Conservation (phyloP, 2,329 filamentous ascomycete genomes). For the Amylocarpus encephaloides region DNA sequence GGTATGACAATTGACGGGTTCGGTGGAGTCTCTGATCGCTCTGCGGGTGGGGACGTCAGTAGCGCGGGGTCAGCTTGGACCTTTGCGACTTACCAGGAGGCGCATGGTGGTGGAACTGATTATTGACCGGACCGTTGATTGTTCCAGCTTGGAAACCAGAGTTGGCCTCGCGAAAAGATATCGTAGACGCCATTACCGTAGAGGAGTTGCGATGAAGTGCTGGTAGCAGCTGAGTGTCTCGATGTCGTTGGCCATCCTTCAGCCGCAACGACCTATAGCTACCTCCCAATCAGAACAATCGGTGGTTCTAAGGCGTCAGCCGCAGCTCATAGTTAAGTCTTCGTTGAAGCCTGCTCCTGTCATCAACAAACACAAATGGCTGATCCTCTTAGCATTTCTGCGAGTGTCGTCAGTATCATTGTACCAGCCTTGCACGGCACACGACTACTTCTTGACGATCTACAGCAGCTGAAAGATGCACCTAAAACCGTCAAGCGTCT, state of each 20-base stretch:
- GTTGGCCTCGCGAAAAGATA: conserved; percentile 17
- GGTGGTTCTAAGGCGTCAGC: conserved; percentile 10
- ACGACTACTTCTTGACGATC: not conserved
- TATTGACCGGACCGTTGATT: conserved; percentile 19
- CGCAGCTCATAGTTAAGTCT: not conserved
- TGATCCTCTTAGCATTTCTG: not conserved
- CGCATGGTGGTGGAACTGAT: conserved; percentile 18
- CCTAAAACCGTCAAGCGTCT: not conserved
- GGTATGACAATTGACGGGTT: conserved; percentile 19
- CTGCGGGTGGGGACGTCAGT: conserved; percentile 14
- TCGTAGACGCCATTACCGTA: conserved; percentile 16
- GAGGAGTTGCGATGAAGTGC: conserved; percentile 14
- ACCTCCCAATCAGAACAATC: conserved; percentile 12
- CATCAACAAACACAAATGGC: conserved; percentile 4
- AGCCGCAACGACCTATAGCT: conserved; percentile 13
- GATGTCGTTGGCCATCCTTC: conserved; percentile 1
- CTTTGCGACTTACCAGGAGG: conserved; percentile 19
- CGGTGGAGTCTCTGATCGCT: conserved; percentile 20
- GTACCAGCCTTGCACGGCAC: not conserved
- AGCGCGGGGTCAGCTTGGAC: conserved; percentile 20
- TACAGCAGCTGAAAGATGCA: not conserved
- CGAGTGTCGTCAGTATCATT: not conserved
- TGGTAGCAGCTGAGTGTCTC: not conserved
- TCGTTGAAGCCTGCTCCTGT: conserved; percentile 3
- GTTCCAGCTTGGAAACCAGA: conserved; percentile 19